A percentile compares a stretch with the other conserved stretches of the same genome.
phyloP scores from a whole-genome alignment of 495 filamentous ascomycete species.

The Podospora appendiculata region DNA sequence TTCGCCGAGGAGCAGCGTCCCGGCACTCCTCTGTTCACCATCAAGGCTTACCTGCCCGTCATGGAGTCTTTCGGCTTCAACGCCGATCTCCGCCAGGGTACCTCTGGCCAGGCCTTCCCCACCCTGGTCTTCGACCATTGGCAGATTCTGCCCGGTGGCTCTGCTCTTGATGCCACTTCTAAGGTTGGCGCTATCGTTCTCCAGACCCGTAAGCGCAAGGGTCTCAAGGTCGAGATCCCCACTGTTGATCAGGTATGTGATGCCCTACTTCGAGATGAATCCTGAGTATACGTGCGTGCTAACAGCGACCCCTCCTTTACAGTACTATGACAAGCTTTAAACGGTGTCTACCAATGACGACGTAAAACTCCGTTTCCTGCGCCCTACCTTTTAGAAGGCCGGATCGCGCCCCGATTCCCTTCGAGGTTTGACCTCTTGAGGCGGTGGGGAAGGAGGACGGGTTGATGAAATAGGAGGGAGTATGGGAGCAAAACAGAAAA shows the following conservation, averaged over 20 bases:
- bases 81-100: slow-evolving; percentile 86
- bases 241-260: slow-evolving; percentile 86
- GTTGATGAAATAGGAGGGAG: slow-evolving; percentile 5
- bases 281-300: slow-evolving; percentile 31
- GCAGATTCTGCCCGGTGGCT: slow-evolving; percentile 90
- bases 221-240: slow-evolving; percentile 91
- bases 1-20: slow-evolving; percentile 97
- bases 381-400: slow-evolving; percentile 20
- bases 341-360: slow-evolving; percentile 25
- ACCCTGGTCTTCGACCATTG: slow-evolving; percentile 98
- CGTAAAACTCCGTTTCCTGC: slow-evolving; percentile 31
- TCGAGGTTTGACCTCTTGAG: not conserved
- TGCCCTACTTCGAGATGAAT: not conserved
- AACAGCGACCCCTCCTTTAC: slow-evolving; percentile 28
- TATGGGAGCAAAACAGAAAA: slow-evolving; percentile 9
- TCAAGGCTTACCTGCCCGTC: slow-evolving; percentile 99
- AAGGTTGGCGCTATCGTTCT: slow-evolving; percentile 81
- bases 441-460: not conserved
- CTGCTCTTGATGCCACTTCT: slow-evolving; percentile 74
- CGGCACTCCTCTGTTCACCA: slow-evolving; percentile 97
- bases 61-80: slow-evolving; percentile 99
- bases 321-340: slow-evolving; percentile 99
- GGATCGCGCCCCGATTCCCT: not conserved
- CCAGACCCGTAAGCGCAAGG: slow-evolving; percentile 97
- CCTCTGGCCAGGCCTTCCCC: slow-evolving; percentile 97